Evolutionary conservation across 371 early-diverging fungal genomes (phyloP).

Genomic region (Mortierella sp.): DNA sequence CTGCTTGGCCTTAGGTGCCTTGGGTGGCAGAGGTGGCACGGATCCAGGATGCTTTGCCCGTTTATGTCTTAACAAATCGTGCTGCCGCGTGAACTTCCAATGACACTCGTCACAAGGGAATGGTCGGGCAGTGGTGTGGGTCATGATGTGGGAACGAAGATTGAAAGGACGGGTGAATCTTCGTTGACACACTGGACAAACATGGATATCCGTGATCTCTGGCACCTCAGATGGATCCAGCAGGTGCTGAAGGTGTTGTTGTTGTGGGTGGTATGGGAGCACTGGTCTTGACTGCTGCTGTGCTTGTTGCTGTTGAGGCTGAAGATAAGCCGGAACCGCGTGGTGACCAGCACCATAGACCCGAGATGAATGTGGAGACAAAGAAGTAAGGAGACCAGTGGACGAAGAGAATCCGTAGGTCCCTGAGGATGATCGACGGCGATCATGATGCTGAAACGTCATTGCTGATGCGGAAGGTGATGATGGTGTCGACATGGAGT

Average conservation of each 20-base stretch:
- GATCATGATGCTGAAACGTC: conserved; percentile 7
- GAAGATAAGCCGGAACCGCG: neutral
- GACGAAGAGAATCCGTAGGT: neutral
- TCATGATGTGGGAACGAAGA: conserved; percentile 69
- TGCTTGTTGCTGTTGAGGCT: conserved; percentile 11
- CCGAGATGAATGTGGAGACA: neutral
- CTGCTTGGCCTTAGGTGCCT: conserved; percentile 7
- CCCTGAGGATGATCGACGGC: conserved; percentile 31
- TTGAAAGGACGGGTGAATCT: conserved; percentile 71
- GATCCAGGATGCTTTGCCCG: conserved; percentile 51
- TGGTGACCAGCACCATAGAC: conserved; percentile 5
- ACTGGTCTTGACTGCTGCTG: conserved; percentile 1
- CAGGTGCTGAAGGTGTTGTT: conserved; percentile 21
- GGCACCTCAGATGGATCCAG: conserved; percentile 35
- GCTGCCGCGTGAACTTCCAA: conserved; percentile 73
- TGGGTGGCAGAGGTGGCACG: conserved; percentile 12
- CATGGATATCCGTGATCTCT: conserved; percentile 46
- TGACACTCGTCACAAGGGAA: conserved; percentile 72
- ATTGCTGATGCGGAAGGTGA: conserved; percentile 5
- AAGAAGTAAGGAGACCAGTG: neutral
- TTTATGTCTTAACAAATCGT: conserved; percentile 82
- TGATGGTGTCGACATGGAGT: conserved; percentile 11
- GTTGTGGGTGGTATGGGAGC: conserved; percentile 14
- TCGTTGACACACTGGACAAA: conserved; percentile 65
- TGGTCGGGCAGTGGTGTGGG: conserved; percentile 76